Evolutionary conservation across 169 alveolate species (phyloP).

Genomic region (Cryptosporidium sp.): DNA sequence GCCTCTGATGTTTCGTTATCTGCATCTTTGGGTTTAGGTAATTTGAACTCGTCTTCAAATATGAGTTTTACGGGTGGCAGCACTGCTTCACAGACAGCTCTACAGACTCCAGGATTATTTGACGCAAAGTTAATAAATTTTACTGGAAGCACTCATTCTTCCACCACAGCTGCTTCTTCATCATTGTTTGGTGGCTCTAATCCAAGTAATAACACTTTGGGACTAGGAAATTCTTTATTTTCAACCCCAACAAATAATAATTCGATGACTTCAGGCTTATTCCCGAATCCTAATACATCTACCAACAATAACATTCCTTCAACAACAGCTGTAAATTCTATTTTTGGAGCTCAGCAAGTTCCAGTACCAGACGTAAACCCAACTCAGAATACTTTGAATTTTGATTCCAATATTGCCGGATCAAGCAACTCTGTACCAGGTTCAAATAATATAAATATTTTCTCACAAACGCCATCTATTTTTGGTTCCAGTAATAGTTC

Average conservation of each 20-base stretch:
- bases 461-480: slow-evolving; percentile 10
- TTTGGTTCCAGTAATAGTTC: not conserved
- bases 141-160: not conserved
- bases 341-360: slow-evolving; percentile 9
- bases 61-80: not conserved
- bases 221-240: not conserved
- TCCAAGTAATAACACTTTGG: not conserved
- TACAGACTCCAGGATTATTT: slow-evolving; percentile 5
- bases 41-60: not conserved
- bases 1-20: not conserved
- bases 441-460: not conserved
- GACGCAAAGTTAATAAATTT: slow-evolving; percentile 1
- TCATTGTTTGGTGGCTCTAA: slow-evolving; percentile 17
- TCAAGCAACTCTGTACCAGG: slow-evolving; percentile 5
- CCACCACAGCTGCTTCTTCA: not conserved
- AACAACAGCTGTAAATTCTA: slow-evolving; percentile 10
- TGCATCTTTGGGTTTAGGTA: not conserved
- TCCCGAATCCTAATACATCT: not conserved
- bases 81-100: not conserved
- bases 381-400: not conserved
- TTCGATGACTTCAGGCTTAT: not conserved
- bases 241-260: not conserved
- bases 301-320: not conserved
- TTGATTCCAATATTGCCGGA: not conserved
- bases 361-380: not conserved